Evolutionary conservation across 176 grass and related monocot genomes (phyloP), one percentile per base, ranked within the genome.

Genomic region (Oryza glumipatula): DNA sequence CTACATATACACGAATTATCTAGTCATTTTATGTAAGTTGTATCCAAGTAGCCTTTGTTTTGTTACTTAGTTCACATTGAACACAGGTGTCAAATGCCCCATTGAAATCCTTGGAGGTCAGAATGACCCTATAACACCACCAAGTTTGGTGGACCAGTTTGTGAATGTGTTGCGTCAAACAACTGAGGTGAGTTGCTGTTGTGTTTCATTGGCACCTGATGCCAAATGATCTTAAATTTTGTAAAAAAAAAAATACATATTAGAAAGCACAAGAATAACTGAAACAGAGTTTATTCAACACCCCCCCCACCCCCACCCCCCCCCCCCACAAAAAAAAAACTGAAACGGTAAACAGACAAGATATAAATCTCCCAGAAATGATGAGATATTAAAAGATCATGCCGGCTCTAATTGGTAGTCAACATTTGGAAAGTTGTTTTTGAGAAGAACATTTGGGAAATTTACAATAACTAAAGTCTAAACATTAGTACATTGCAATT

Each of bases 31-130:
- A 68, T 68, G 30, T 11, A 19, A 49, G 7, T 38, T 38, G 32
- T 17, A 32, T 70, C 43, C n/a, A 46, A 65, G 0, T 65, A 65
- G 1, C 5, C 4, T 14, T 67, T 61, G n/a, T 74, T 23, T 22
- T 19, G 3, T 9, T 41, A 14, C 44, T 68, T 33, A 80, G 4
- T 73, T 51, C 1, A 45, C 28, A 41, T 41, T 52, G 4, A 64
- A 21, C 9, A 14, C 43, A 86, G 68, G 52, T 52, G 44, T 86
- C 56, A 72, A 86, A 79, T 66, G 56, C 21, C 84, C 84, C 77
- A 86, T 86, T 41, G 76, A 66, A 69, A 80, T 86, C 3, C 76
- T 80, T 73, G 84, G 76, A 51, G 84, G 56, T 41, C 21, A 80
- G 84, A 80, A 86, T 38, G 84, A 86, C 30, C 36, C 21, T 3